Evolutionary conservation across 2,329 filamentous ascomycete genomes (phyloP), one percentile per base, ranked within the genome.

Genomic region (Colletotrichum sp.): DNA sequence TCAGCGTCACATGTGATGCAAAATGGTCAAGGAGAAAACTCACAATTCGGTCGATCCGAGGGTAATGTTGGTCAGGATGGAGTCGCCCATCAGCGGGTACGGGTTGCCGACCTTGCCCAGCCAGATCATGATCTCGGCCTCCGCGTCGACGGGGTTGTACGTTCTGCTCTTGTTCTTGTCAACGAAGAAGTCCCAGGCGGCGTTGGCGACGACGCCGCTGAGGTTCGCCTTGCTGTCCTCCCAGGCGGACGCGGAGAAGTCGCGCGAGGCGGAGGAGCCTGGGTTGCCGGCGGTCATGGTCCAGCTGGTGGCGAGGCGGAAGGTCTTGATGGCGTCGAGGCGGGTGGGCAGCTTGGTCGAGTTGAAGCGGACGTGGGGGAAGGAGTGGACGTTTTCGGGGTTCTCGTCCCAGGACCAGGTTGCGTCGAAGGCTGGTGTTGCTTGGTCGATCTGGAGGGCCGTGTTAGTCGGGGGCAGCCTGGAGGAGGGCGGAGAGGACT

Each of bases 81-180:
- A 74, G 55, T 76, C 69, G 64, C 77, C 80, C 32, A 81, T 81
- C 28, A 83, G 69, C 13, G 82, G 82, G 32, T 79, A 75, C 5
- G 82, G 78, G 32, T 77, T 26, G 18, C 82, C 82, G 38, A 82
- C 76, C 34, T 64, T 77, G 9, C 81, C 82, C 5, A 83, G 76
- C 82, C 82, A 83, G 43, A 83, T 78, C 82, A 83, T 83, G 66
- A 83, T 81, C 75, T 83, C 82, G 48, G 79, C 81, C 66, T 78
- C 79, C 14, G 82, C 80, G 34, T 77, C 77, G 28, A 79, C 79
- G 52, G 81, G 81, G 65, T 77, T 79, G 26, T 77, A 76, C 3
- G 82, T 76, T 8, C 75, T 78, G 13, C 59, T 72, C 28, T 77
- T 66, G 74, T 82, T 78, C 63, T 69, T 78, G 77, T 83, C 82